A percentile compares a stretch with the other conserved stretches of the same genome.
phyloP scores from a whole-genome alignment of 345 rosid species.

The Acer saccharum region DNA sequence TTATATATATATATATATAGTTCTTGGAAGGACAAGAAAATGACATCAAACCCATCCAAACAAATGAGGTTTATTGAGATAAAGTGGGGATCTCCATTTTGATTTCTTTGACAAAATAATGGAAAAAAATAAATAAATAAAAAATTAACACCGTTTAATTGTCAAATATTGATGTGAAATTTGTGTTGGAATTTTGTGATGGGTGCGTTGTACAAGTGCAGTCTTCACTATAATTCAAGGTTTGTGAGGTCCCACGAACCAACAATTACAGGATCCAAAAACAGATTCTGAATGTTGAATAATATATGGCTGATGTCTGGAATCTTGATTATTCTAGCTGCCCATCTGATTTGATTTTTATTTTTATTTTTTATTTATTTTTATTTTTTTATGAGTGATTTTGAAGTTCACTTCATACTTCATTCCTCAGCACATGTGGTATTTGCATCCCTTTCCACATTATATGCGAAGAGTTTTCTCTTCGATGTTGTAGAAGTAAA shows the following conservation, averaged over 20 bases:
- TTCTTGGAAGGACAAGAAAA: constrained; percentile 15
- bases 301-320: neutral
- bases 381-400: neutral
- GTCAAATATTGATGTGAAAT: constrained; percentile 31
- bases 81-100: neutral
- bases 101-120: neutral
- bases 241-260: neutral
- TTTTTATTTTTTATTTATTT: no score
- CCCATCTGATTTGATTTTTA: neutral
- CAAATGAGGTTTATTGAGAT: constrained; percentile 23
- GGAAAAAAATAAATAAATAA: no score
- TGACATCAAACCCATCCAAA: constrained; percentile 23
- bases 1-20: constrained; percentile 20
- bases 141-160: neutral
- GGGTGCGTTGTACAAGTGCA: constrained; percentile 3
- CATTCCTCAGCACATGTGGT: no score
- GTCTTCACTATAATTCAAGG: neutral
- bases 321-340: neutral
- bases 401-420: neutral
- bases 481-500: neutral
- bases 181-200: constrained; percentile 16
- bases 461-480: no score
- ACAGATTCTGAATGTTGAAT: neutral
- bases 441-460: no score
- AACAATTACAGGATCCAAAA: neutral